A percentile compares a stretch with the other conserved stretches of the same genome.
Evolutionary conservation across 495 filamentous ascomycete species (phyloP).

Genomic region (Xylaria flabelliformis): DNA sequence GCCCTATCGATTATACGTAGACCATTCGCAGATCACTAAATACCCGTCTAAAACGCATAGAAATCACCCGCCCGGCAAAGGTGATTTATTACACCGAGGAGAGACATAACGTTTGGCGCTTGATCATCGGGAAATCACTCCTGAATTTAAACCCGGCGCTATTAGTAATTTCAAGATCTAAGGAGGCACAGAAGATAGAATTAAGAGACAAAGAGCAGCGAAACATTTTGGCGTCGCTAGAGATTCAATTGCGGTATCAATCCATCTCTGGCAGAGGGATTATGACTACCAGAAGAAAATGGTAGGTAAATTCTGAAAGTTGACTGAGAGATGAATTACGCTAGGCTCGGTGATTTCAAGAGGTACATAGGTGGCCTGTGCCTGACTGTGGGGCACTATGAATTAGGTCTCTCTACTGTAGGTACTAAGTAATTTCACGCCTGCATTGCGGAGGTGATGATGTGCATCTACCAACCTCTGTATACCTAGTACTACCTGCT

Average conservation of each 20-base stretch:
- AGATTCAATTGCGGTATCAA: neutral
- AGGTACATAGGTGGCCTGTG: constrained; percentile 1
- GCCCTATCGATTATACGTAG: neutral
- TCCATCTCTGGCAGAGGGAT: neutral
- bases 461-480: too few relatives aligned
- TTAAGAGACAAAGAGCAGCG: neutral
- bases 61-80: neutral
- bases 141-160: neutral
- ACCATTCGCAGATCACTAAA: neutral
- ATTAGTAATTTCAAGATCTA: neutral
- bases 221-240: neutral
- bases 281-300: neutral
- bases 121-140: neutral
- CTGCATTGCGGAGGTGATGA: neutral
- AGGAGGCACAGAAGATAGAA: neutral
- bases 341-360: neutral
- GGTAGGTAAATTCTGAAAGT: neutral
- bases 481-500: neutral
- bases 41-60: neutral
- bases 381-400: neutral
- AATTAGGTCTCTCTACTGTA: neutral
- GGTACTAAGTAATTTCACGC: neutral
- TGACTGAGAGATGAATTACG: neutral
- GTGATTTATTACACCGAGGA: neutral
- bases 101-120: neutral